Conservation (phyloP, 106 monocot genomes). For the Dendrobium nobile region DNA sequence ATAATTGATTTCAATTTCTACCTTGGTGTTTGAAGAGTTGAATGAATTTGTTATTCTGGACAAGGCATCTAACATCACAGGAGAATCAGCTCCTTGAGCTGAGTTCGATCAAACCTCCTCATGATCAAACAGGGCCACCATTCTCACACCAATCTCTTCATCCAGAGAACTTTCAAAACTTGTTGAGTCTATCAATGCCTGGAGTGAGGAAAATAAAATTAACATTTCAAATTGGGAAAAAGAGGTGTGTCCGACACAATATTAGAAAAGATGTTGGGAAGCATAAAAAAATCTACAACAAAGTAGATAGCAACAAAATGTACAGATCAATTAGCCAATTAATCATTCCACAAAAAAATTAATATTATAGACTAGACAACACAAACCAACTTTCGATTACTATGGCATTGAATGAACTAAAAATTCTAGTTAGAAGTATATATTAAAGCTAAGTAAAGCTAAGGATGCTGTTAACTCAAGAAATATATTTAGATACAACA, state of each 20-base stretch:
- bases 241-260: not conserved
- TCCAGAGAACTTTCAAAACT: constrained; percentile 57
- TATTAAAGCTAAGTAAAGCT: not conserved
- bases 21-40: constrained; percentile 59
- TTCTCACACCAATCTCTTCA: constrained; percentile 75
- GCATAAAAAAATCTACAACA: not conserved
- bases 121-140: constrained; percentile 97
- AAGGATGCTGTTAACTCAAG: not conserved
- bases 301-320: not conserved
- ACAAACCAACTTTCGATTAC: too few relatives aligned
- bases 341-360: not conserved
- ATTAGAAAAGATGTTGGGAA: not conserved
- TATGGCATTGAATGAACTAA: not conserved
- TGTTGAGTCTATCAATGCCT: constrained; percentile 89
- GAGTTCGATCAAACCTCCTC: constrained; percentile 98
- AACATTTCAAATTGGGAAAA: not conserved
- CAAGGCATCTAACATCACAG: constrained; percentile 87
- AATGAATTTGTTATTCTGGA: constrained; percentile 82
- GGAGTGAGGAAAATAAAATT: constrained; percentile 1
- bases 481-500: not conserved
- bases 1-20: constrained; percentile 17
- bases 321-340: not conserved
- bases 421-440: not conserved
- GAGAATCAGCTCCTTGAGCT: constrained; percentile 97
- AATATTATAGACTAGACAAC: not conserved